phyloP scores from a whole-genome alignment of 495 filamentous ascomycete species.

The Aspergillus saccharolyticus region DNA sequence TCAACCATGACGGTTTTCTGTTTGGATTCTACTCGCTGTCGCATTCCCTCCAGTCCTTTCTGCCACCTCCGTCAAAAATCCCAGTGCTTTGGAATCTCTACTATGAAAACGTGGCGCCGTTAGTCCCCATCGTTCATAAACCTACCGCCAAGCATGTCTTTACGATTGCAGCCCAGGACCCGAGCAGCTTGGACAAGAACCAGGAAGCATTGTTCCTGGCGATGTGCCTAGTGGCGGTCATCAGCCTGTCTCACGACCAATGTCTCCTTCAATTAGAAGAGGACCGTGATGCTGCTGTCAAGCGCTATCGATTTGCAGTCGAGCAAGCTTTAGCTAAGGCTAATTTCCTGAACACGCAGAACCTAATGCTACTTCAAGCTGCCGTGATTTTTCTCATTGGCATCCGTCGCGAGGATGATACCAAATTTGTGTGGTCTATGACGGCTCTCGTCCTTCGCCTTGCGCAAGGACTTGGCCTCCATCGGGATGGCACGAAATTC shows the following conservation, averaged over 20 bases:
- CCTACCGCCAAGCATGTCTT: conserved; percentile 52
- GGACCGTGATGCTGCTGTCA: conserved; percentile 42
- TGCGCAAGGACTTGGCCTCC: conserved; percentile 73
- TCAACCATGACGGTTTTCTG: conserved; percentile 65
- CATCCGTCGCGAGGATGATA: conserved; percentile 61
- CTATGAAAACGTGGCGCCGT: conserved; percentile 64
- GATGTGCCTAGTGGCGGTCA: conserved; percentile 71
- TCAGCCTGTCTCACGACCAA: conserved; percentile 52
- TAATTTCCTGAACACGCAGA: conserved; percentile 68
- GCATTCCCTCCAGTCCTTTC: conserved; percentile 40
- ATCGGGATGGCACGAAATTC: conserved; percentile 73
- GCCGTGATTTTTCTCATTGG: conserved; percentile 66
- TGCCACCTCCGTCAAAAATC: conserved; percentile 57
- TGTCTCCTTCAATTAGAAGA: conserved; percentile 36
- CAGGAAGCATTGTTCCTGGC: conserved; percentile 71
- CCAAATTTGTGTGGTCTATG: conserved; percentile 63
- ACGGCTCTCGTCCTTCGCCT: conserved; percentile 71
- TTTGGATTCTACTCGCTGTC: conserved; percentile 62
- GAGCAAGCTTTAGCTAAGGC: conserved; percentile 76
- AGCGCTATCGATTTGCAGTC: conserved; percentile 70
- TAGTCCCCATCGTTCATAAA: conserved; percentile 64
- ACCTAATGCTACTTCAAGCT: conserved; percentile 71
- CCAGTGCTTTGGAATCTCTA: conserved; percentile 65
- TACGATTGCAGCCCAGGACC: conserved; percentile 39
- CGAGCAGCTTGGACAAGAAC: conserved; percentile 52